These are phyloP conservation scores for Calonectria pteridis DNA, from an alignment of 2,329 filamentous ascomycete genomes.

Conservation along the genomic window DNA sequence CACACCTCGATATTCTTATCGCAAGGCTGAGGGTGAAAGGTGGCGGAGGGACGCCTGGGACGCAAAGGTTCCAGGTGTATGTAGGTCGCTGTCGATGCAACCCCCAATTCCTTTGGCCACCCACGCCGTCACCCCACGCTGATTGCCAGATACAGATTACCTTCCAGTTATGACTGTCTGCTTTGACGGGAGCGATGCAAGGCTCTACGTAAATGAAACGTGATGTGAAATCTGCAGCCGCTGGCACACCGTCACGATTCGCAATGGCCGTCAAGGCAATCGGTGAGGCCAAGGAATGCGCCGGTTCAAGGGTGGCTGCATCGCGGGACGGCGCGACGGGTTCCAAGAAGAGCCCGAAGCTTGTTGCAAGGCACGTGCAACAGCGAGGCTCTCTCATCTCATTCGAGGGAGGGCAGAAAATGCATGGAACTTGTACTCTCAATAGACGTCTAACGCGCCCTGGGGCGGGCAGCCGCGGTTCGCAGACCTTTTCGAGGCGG, in stretches of 20 bases:
- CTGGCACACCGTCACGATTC: constrained; percentile 15
- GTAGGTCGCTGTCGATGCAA: constrained; percentile 8
- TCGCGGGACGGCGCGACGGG: constrained; percentile 20
- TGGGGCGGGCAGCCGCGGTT: constrained; percentile 19
- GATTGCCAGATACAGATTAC: constrained; percentile 8
- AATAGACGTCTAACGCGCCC: not conserved
- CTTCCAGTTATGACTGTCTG: constrained; percentile 22
- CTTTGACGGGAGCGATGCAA: not conserved
- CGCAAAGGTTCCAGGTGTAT: not conserved
- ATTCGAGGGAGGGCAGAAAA: not conserved
- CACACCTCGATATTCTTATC: constrained; percentile 13
- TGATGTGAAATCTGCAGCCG: constrained; percentile 3
- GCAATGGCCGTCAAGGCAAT: constrained; percentile 10
- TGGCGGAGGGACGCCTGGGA: not conserved
- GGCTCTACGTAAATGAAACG: constrained; percentile 10
- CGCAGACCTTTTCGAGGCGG: not conserved
- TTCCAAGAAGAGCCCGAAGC: constrained; percentile 11
- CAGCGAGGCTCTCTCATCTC: constrained; percentile 4
- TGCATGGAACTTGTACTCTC: not conserved
- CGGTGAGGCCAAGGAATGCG: not conserved
- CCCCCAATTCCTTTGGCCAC: constrained; percentile 13
- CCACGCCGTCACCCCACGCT: constrained; percentile 34
- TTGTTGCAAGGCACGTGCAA: not conserved
- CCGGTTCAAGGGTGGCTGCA: constrained; percentile 3
- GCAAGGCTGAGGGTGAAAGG: constrained; percentile 16